Evolutionary conservation across 257 asterid species (phyloP).

Genomic region (Ehretia macrophylla): DNA sequence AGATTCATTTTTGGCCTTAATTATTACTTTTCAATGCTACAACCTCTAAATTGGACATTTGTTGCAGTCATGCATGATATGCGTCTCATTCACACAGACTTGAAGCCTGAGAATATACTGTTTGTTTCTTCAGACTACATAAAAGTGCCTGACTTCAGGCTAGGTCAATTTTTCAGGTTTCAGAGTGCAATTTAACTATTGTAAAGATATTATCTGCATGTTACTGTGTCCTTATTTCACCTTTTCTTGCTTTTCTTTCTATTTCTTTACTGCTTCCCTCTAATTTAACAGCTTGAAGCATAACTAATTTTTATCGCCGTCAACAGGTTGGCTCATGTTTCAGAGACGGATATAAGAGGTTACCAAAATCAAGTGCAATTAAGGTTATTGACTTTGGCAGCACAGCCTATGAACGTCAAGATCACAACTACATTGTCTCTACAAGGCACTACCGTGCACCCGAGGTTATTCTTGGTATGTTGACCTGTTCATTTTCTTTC

Average conservation of each 20-base stretch:
- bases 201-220: conserved; percentile 1
- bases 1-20: background rate
- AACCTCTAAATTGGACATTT: conserved; percentile 9
- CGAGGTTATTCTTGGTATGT: conserved; percentile 37
- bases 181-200: background rate
- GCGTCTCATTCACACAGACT: conserved; percentile 52
- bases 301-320: too few species aligned
- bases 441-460: conserved; percentile 55
- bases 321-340: conserved; percentile 41
- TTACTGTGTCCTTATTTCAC: background rate
- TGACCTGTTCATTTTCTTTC: conserved; percentile 10
- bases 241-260: background rate
- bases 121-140: conserved; percentile 46
- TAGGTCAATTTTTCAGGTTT: conserved; percentile 9
- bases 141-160: conserved; percentile 45
- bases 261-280: background rate
- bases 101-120: conserved; percentile 56
- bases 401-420: conserved; percentile 44
- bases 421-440: conserved; percentile 47
- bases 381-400: conserved; percentile 56
- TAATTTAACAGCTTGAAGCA: conserved; percentile 4
- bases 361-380: conserved; percentile 50
- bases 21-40: conserved; percentile 6
- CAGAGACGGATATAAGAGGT: conserved; percentile 38
- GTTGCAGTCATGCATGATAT: conserved; percentile 48